Conservation (phyloP, 345 rosid species). For the Linum lewisii region DNA sequence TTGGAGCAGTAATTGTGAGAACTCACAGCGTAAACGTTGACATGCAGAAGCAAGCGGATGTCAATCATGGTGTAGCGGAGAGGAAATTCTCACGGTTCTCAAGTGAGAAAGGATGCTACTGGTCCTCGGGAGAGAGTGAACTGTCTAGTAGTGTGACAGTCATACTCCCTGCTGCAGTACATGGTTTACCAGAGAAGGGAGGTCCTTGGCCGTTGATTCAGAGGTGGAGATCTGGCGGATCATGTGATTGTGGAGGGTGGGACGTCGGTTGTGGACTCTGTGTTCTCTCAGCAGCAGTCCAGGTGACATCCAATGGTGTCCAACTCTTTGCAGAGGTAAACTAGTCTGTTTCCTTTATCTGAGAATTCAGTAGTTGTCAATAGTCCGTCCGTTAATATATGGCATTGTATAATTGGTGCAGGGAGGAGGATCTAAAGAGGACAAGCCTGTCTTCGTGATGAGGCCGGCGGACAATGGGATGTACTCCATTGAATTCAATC, state of each 20-base stretch:
- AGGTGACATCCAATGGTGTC: slow-evolving; percentile 23
- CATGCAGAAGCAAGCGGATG: slow-evolving; percentile 12
- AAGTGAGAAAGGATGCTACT: no score
- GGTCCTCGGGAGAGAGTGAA: slow-evolving; percentile 13
- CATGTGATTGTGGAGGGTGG: slow-evolving; percentile 97
- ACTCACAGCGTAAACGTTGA: slow-evolving; percentile 16
- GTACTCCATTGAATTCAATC: slow-evolving; percentile 52
- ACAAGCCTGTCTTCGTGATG: slow-evolving; percentile 44
- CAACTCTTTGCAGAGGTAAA: slow-evolving; percentile 55
- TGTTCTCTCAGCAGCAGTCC: slow-evolving; percentile 29
- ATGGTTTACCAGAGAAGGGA: slow-evolving; percentile 55
- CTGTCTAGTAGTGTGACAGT: slow-evolving; percentile 22
- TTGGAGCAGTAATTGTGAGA: slow-evolving; percentile 53
- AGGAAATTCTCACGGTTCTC: no score
- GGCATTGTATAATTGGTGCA: slow-evolving; percentile 16
- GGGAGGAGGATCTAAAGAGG: slow-evolving; percentile 27
- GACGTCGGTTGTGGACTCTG: slow-evolving; percentile 76
- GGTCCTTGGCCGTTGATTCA: slow-evolving; percentile 58
- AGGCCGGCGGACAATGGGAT: slow-evolving; percentile 40
- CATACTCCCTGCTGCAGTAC: slow-evolving; percentile 71
- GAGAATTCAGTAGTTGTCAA: slow-evolving; percentile 5
- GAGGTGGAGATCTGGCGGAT: slow-evolving; percentile 67
- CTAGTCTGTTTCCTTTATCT: background rate
- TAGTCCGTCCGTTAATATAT: background rate
- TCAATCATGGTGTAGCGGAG: no score